Evolutionary conservation across 495 filamentous ascomycete species (phyloP).

Genomic region (Jackrogersella minutella): DNA sequence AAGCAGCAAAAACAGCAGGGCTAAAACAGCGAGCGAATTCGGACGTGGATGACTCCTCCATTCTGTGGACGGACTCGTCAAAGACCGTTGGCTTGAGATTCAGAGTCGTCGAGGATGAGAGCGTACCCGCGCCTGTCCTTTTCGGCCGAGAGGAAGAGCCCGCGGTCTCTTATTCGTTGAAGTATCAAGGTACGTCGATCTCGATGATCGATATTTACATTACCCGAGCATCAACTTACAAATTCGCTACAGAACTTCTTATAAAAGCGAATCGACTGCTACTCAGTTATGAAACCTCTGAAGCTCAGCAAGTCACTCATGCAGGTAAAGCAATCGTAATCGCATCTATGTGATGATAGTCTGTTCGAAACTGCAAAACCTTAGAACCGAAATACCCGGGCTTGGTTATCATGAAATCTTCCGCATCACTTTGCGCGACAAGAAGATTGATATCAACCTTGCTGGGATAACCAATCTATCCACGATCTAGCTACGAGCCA

Average conservation of each 20-base stretch:
- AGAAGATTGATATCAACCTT: slow-evolving; percentile 8
- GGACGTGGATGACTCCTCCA: slow-evolving; percentile 37
- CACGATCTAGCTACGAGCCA: slow-evolving; percentile 15
- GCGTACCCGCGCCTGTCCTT: slow-evolving; percentile 49
- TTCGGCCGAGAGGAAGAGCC: slow-evolving; percentile 62
- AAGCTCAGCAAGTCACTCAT: slow-evolving; percentile 56
- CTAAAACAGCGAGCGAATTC: slow-evolving; percentile 24
- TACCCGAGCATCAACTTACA: slow-evolving; percentile 7
- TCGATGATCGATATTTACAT: background rate
- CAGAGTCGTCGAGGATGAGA: slow-evolving; percentile 50
- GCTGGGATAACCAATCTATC: slow-evolving; percentile 13
- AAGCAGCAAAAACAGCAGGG: slow-evolving; percentile 47
- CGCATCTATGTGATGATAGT: slow-evolving; percentile 52
- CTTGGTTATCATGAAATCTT: slow-evolving; percentile 18
- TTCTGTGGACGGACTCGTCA: slow-evolving; percentile 66
- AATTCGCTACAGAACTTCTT: slow-evolving; percentile 59
- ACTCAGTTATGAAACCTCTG: slow-evolving; percentile 63
- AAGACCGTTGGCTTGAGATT: slow-evolving; percentile 67
- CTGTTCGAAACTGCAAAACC: background rate
- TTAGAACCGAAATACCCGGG: slow-evolving; percentile 4
- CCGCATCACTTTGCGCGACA: slow-evolving; percentile 7
- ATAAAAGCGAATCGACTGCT: slow-evolving; percentile 67
- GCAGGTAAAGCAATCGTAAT: slow-evolving; percentile 68
- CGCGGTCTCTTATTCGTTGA: slow-evolving; percentile 66
- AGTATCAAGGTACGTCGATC: slow-evolving; percentile 63